These are phyloP conservation scores for Cochlearia excelsa DNA, from an alignment of 345 rosid genomes.

Conservation along the genomic window DNA sequence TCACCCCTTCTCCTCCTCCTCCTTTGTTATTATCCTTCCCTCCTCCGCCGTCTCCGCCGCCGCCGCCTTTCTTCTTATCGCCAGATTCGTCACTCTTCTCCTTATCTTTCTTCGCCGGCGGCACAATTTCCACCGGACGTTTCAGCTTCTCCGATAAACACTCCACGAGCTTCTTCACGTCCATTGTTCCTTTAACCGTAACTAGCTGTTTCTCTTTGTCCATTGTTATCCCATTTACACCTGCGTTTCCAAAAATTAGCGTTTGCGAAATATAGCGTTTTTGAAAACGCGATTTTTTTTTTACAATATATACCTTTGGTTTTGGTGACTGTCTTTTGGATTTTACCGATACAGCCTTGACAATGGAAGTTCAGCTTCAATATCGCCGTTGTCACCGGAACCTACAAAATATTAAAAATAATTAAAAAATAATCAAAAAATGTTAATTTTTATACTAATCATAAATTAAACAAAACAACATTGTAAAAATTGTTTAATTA, in stretches of 20 bases:
- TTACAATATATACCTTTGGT: constrained; percentile 53
- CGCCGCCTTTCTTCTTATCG: constrained; percentile 34
- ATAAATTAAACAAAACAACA: constrained; percentile 1
- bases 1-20: constrained; percentile 33
- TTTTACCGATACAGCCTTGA: constrained; percentile 59
- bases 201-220: constrained; percentile 60
- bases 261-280: not conserved
- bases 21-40: constrained; percentile 31
- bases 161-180: constrained; percentile 48
- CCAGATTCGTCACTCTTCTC: constrained; percentile 16
- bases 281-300: constrained; percentile 20
- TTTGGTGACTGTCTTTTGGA: constrained; percentile 43
- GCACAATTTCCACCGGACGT: constrained; percentile 64
- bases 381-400: constrained; percentile 56
- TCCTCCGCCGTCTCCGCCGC: constrained; percentile 26
- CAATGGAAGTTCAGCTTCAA: constrained; percentile 61
- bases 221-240: constrained; percentile 48
- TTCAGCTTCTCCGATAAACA: constrained; percentile 50
- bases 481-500: not conserved
- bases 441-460: not conserved
- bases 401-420: constrained; percentile 26
- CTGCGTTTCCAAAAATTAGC: constrained; percentile 34
- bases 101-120: constrained; percentile 59
- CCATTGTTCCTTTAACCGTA: constrained; percentile 76
- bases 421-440: not conserved